Evolutionary conservation across 371 early-diverging fungal species (phyloP).

Genomic region (Thermomucor indicae-seudaticae): DNA sequence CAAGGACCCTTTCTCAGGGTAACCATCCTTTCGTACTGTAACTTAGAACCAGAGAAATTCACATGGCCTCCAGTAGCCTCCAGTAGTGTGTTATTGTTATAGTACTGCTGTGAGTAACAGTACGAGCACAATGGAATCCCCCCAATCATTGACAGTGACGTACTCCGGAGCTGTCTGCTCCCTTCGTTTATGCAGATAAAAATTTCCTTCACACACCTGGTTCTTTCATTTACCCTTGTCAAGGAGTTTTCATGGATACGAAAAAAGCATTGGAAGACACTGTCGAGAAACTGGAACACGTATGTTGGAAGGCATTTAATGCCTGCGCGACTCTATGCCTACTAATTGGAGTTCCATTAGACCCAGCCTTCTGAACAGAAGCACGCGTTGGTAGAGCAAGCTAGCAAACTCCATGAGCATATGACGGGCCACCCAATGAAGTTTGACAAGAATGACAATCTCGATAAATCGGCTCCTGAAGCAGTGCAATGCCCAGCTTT

Average conservation of each 20-base stretch:
- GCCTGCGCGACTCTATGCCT: background rate
- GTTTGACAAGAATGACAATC: constrained; percentile 23
- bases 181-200: no score
- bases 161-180: no score
- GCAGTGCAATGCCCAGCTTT: constrained; percentile 24
- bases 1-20: no score
- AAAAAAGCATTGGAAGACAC: constrained; percentile 9
- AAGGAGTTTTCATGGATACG: background rate
- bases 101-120: no score
- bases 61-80: no score
- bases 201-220: no score
- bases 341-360: background rate
- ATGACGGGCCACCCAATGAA: constrained; percentile 25
- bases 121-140: no score
- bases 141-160: no score
- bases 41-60: no score
- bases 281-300: constrained; percentile 7
- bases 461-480: constrained; percentile 12
- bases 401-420: constrained; percentile 17
- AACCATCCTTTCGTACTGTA: no score
- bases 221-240: no score
- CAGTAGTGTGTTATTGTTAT: no score
- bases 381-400: constrained; percentile 15
- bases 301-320: background rate
- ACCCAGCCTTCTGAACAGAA: constrained; percentile 13